Percentiles rank a stretch among this genome's conserved stretches.
These are phyloP conservation scores for Lactifluus pinguis DNA, from an alignment of 768 basidiomycete species.

Conservation along the genomic window DNA sequence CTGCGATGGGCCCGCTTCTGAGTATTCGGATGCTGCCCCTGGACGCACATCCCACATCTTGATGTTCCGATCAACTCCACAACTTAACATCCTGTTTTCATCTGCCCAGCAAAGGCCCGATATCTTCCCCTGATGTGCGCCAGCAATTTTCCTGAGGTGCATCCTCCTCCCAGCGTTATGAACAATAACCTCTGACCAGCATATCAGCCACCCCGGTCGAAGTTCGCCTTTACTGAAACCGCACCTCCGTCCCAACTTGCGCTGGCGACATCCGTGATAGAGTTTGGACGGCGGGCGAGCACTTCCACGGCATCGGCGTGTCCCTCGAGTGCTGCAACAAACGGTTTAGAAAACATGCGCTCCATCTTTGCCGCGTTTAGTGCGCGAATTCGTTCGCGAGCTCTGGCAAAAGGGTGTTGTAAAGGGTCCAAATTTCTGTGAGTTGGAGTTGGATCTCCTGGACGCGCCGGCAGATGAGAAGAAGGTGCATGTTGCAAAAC, in stretches of 20 bases:
- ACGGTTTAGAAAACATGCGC: constrained; percentile 95
- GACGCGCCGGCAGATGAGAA: constrained; percentile 60
- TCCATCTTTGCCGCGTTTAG: constrained; percentile 96
- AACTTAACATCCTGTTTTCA: constrained; percentile 56
- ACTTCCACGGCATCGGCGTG: constrained; percentile 40
- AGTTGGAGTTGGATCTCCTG: constrained; percentile 79
- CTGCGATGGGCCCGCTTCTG: constrained; percentile 34
- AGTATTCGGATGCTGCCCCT: constrained; percentile 20
- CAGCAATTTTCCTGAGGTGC: constrained; percentile 46
- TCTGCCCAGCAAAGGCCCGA: constrained; percentile 73
- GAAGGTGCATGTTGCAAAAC: constrained; percentile 80
- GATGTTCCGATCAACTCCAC: constrained; percentile 74
- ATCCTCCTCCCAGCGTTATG: constrained; percentile 65
- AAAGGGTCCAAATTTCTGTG: constrained; percentile 89
- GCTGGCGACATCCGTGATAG: constrained; percentile 26
- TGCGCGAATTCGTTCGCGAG: constrained; percentile 88
- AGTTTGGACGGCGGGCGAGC: constrained; percentile 8
- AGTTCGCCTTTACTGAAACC: constrained; percentile 22
- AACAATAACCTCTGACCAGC: constrained; percentile 61
- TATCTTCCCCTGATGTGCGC: constrained; percentile 79
- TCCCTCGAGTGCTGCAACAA: constrained; percentile 82
- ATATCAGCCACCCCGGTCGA: background rate
- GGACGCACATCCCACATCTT: constrained; percentile 65
- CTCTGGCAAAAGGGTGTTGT: constrained; percentile 91
- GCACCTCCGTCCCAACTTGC: constrained; percentile 92